These are phyloP conservation scores for Penicillium sp. DNA, from an alignment of 2,329 filamentous ascomycete species.

Conservation along the genomic window DNA sequence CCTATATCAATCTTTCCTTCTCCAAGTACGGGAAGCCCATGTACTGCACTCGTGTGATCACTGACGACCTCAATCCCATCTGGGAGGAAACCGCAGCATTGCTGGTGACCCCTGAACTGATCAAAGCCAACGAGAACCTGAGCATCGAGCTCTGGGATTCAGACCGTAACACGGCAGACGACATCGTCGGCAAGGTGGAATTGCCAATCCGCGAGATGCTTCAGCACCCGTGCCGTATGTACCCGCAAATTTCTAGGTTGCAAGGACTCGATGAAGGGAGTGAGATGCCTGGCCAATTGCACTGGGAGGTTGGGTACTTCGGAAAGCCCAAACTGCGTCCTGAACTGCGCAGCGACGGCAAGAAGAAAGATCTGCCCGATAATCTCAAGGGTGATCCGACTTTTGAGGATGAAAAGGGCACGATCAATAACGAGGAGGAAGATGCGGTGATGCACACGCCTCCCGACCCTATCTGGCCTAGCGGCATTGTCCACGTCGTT, in stretches of 20 bases:
- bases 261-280: constrained; percentile 78
- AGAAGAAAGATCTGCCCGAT: constrained; percentile 72
- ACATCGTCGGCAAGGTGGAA: constrained; percentile 92
- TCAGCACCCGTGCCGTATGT: constrained; percentile 89
- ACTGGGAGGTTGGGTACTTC: constrained; percentile 97
- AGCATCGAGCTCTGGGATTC: constrained; percentile 96
- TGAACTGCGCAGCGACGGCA: constrained; percentile 81
- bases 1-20: constrained; percentile 91
- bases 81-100: constrained; percentile 87
- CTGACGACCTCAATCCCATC: constrained; percentile 87
- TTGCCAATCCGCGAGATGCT: constrained; percentile 93
- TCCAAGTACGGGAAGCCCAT: constrained; percentile 97
- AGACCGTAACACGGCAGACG: constrained; percentile 85
- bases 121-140: constrained; percentile 90
- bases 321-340: constrained; percentile 83
- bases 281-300: constrained; percentile 86
- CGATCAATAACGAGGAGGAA: constrained; percentile 68
- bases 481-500: constrained; percentile 79
- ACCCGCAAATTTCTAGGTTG: constrained; percentile 79
- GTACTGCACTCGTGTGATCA: constrained; percentile 95
- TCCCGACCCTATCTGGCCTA: constrained; percentile 94
- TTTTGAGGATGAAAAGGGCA: constrained; percentile 84
- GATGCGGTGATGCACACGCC: constrained; percentile 86
- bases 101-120: constrained; percentile 80
- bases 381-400: constrained; percentile 70